Base-by-base conservation (phyloP, 2,329 filamentous ascomycete species). In the Cladobotryum protrusum region DNA sequence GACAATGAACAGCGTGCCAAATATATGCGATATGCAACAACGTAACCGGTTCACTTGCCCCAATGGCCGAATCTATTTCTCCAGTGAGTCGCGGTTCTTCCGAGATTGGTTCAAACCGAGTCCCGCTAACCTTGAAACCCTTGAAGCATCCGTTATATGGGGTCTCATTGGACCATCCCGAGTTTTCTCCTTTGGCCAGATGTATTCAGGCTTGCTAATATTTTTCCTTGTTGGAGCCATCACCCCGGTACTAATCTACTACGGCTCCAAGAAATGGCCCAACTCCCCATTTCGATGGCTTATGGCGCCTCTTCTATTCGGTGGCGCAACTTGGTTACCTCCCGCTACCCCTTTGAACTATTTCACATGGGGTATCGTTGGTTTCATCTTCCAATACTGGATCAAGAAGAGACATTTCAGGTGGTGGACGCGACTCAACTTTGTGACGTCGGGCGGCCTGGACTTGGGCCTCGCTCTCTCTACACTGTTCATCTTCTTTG, bases 341-440 rank as follows among this genome's bases (percentile, higher is more conserved):
- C 81, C 81, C 0, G 86, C 86, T 3, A 86, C 85, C 0, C 85
- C 85, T 0, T 76, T 89, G 52, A 88, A 86, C 67, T 89, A 87
- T 62, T 77, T 86, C 33, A 76, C 78, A n/a, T 89, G 86, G 85
- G 83, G 82, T 15, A 68, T 85, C 49, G 82, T 89, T 3, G 86
- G 86, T 29, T 82, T 80, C 57, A 54, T 86, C 32, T 89, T 89
- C 72, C 85, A 89, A 64, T 81, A 80, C 63, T 75, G 72, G 60
- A 78, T 89, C 61, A 81, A 82, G 64, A 78, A 78, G 59, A 73
- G 75, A 13, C 75, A 80, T 63, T 81, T 81, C 54, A 76, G 70
- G 24, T 89, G 86, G 86, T 89, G 86, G 86, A 80, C 78, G 65
- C 75, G 83, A 20, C 79, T 87, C 61, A 89, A 88, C 68, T 89